These are phyloP conservation scores for Antitrichia curtipendula DNA, from an alignment of 225 moss, liverwort and hornwort species.

Conservation along the genomic window DNA sequence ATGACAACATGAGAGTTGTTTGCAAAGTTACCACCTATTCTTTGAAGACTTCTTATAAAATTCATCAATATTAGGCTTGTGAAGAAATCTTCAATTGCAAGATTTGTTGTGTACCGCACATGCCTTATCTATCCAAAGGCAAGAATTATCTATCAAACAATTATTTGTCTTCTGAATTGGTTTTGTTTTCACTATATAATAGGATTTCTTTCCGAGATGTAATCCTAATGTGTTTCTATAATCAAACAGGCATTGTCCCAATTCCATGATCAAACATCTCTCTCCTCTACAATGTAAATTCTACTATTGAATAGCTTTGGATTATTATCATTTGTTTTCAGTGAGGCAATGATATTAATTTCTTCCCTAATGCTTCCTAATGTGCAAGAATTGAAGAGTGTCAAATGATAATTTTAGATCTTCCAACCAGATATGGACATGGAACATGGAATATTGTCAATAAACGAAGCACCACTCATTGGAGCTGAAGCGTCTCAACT, in stretches of 20 bases:
- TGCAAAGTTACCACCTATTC: not conserved
- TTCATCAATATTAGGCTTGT: not conserved
- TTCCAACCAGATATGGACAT: not conserved
- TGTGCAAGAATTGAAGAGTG: not conserved
- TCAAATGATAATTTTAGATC: not conserved
- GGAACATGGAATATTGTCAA: not conserved
- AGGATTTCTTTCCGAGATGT: not conserved
- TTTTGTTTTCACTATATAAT: not conserved
- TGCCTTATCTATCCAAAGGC: not conserved
- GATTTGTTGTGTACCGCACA: rapidly evolving
- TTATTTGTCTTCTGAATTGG: not conserved
- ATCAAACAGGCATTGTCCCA: no score
- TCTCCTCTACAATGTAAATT: not conserved
- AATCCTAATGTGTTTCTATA: not conserved
- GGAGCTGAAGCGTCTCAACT: slow-evolving; percentile 3
- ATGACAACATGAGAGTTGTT: not conserved
- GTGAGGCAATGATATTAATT: not conserved
- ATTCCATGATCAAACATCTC: no score
- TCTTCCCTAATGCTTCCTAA: no score
- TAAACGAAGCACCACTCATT: not conserved
- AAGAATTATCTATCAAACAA: not conserved
- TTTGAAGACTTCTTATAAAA: not conserved
- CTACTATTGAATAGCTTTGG: not conserved
- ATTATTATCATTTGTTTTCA: not conserved
- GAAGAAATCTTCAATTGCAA: not conserved